Base-by-base conservation (phyloP, 192 early-diverging fungal genomes). In the Mortierella antarctica region DNA sequence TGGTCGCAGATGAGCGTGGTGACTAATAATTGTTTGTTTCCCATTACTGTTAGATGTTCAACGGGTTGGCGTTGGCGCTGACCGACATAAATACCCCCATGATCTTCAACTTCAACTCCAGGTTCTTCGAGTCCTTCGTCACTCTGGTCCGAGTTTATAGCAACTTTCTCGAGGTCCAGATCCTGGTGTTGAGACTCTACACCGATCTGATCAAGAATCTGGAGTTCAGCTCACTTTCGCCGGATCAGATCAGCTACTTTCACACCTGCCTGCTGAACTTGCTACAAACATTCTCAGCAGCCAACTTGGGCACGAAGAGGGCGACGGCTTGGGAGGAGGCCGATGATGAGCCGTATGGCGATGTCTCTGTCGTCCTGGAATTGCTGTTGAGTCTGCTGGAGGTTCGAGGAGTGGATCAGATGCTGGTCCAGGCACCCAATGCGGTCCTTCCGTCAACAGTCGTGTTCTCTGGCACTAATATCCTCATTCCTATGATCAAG, bases 401-500 rank as follows among this genome's bases (percentile, higher is more conserved):
- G 5, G 68, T 83, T 7, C 49, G 42, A 20, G 74, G 66, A 15
- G 70, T 74, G 31, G 68, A 84, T 18, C 72, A 74, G 49, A 81
- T 86, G 51, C 31, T 84, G 41, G 67, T 59, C 12, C 68, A 83
- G 48, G 49, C 62, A 12, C 73, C 80, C 18, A 75, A 71, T 65
- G 71, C 66, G 21, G 65, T 62, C 48, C 66, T 41, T 71, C 88
- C 78, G 76, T 92, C 55, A 75, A 89, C n/a, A 20, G 90, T 95
- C 6, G 89, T 94, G 39, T 90, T 92, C 53, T 90, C 85, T 77
- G 94, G 92, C 41, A 80, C 94, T 50, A 88, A 92, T 82, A 84
- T 88, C 23, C 67, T 94, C 4, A 84, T 93, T 31, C 92, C 92
- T 6, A 86, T 94, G 68, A 90, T 95, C 63, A 90, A 91, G 55